Evolutionary conservation across 768 basidiomycete species (phyloP), one percentile per base, ranked within the genome.

Genomic region (Tulasnella sp.): DNA sequence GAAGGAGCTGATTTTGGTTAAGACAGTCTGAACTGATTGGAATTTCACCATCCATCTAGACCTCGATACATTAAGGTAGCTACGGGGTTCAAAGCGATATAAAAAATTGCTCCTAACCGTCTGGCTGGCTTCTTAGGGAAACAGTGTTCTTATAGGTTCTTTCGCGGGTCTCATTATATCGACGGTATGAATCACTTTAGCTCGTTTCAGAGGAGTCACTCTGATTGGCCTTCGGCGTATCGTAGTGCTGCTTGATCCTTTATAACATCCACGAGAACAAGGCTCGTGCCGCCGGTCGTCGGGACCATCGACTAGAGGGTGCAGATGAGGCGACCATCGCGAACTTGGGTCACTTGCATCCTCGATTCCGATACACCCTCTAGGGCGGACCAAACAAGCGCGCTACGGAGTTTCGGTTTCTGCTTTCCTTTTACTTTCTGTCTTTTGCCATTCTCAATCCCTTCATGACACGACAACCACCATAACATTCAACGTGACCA

Each of bases 201-300:
- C 5, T 7, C 47, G n/a, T 7, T n/a, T 5, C n/a, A n/a, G 19
- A 29, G n/a, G n/a, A 48, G 5, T 23, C 27, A 7, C 47, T 5
- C 47, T n/a, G 5, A 17, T 38, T 38, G 23, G 27, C 44, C 42
- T 7, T 34, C 47, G 24, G 23, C 17, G 15, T 42, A 27, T 32
- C 9, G 17, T 54, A 61, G 59, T 19, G 32, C 38, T n/a, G 41
- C 19, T 51, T 61, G 32, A 65, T 64, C 17, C 15, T 50, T n/a
- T 69, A 67, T 64, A 56, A 59, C 48, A 45, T 45, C 9, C 62
- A 63, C 45, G 67, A 69, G 64, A 69, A 69, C 64, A 48, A 47
- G 8, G 58, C 64, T 34, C 63, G 68, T 26, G 64, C 60, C 8
- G 51, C 53, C 3, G 67, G 68, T 11, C 52, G 53, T 19, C 64